Base-by-base conservation (phyloP, 2,329 filamentous ascomycete genomes). In the Ascochyta fabae region DNA sequence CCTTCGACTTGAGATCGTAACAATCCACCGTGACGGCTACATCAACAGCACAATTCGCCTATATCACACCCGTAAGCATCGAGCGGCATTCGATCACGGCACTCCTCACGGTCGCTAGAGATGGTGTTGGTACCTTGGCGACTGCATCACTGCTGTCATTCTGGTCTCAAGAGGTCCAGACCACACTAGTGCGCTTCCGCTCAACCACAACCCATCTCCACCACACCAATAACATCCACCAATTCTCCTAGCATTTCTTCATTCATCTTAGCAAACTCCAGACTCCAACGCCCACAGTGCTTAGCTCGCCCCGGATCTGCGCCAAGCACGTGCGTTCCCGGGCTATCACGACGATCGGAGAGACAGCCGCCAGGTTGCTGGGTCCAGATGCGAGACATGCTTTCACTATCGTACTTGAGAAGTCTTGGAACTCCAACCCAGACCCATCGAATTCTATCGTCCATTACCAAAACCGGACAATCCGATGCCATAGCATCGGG, bases 401-500 rank as follows among this genome's bases (percentile, higher is more conserved):
- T 56, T 51, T 47, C 47, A 43, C 42, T 35, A 34, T 42, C 35
- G 10, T 26, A 12, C 48, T 39, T 51, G 36, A 15, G 7, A 23
- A 22, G 47, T 42, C 47, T 56, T 56, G 53, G 53, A 39, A 34
- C 33, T 19, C 38, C 38, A 47, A 27, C 42, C 47, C 31, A 51
- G 41, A 33, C 31, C 41, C 47, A 43, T 56, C 47, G 31, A 38
- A 27, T 31, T 47, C 38, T 39, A 39, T 56, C 33, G 38, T 51
- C 10, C 33, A 51, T 38, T 39, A n/a, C 53, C 48, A 36, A 46
- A 36, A 33, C 8, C 24, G 47, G 53, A 33, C 6, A 39, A 51
- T 31, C 47, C 53, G 38, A 50, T 56, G 45, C 53, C 47, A 51
- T 56, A 56, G 53, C 47, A 51, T 42, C 53, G 53, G 53, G 42